Percentiles rank a stretch among this genome's conserved stretches.
Evolutionary conservation across 2,329 filamentous ascomycete species (phyloP).

Genomic region (Fusarium burgessii): DNA sequence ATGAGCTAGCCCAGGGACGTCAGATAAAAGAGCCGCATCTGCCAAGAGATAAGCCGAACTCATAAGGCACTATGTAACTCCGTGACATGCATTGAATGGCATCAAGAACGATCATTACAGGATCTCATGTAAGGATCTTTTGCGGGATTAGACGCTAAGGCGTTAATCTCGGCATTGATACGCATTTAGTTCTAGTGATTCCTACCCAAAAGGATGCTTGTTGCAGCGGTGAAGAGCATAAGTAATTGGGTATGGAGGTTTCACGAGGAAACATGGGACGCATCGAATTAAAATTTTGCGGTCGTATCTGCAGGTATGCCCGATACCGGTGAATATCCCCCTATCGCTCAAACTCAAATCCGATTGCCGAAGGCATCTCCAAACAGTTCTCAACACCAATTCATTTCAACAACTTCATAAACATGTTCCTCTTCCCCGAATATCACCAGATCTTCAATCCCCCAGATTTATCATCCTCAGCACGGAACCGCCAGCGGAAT

Average conservation of each 20-base stretch:
- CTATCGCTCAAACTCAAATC: rapidly evolving
- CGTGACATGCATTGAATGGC: rapidly evolving
- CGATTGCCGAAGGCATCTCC: neutral
- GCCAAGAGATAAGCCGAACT: neutral
- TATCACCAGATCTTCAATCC: neutral
- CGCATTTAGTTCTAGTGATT: rapidly evolving
- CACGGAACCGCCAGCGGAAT: neutral
- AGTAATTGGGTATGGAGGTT: rapidly evolving
- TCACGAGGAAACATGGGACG: neutral
- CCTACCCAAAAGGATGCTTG: rapidly evolving
- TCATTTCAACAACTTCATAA: neutral
- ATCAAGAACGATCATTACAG: no score
- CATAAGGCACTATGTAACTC: neutral
- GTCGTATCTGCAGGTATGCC: neutral
- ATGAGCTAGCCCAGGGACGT: rapidly evolving
- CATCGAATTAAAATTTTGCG: neutral
- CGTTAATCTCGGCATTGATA: rapidly evolving
- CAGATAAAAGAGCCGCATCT: neutral
- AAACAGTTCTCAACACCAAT: neutral
- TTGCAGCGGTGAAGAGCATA: neutral
- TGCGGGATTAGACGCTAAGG: rapidly evolving
- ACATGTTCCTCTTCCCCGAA: neutral
- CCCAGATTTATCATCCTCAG: neutral
- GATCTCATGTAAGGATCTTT: neutral
- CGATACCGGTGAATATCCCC: neutral